These are phyloP conservation scores for Sporothrix humicola DNA, from an alignment of 2,329 filamentous ascomycete species.

Conservation along the genomic window DNA sequence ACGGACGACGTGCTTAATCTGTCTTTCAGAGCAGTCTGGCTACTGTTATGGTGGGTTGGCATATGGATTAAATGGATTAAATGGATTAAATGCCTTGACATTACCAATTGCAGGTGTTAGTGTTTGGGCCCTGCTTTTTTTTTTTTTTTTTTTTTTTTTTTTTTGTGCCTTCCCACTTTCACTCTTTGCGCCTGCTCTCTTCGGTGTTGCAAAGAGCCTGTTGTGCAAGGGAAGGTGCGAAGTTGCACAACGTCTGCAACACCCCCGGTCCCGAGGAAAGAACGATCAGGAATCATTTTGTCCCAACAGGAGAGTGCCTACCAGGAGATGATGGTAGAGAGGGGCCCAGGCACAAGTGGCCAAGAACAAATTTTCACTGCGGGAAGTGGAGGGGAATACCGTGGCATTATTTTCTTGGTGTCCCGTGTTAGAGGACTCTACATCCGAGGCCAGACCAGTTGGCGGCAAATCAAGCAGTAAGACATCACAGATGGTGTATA, in stretches of 20 bases:
- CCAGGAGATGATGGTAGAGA: not conserved
- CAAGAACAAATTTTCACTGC: not conserved
- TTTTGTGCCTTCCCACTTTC: not conserved
- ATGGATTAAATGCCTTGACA: not conserved
- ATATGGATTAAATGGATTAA: not conserved
- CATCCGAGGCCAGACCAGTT: not conserved
- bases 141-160: not conserved
- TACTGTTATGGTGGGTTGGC: not conserved
- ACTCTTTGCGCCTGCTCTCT: not conserved
- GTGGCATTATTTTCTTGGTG: not conserved
- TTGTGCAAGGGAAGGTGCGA: not conserved
- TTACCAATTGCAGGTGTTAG: constrained; percentile 11
- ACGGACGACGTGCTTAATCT: constrained; percentile 11
- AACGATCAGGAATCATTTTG: not conserved
- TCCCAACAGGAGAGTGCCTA: not conserved
- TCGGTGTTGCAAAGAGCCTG: not conserved
- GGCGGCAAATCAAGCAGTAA: not conserved
- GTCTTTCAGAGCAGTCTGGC: not conserved
- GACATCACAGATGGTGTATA: not conserved
- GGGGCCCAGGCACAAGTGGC: constrained; percentile 7
- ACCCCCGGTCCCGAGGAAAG: not conserved
- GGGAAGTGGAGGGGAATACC: constrained; percentile 6
- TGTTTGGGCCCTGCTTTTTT: not conserved
- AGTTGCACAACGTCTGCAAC: not conserved
- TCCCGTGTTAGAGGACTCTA: not conserved